Base-by-base conservation (phyloP, 371 early-diverging fungal genomes). In the Enterocytospora artemiae region DNA sequence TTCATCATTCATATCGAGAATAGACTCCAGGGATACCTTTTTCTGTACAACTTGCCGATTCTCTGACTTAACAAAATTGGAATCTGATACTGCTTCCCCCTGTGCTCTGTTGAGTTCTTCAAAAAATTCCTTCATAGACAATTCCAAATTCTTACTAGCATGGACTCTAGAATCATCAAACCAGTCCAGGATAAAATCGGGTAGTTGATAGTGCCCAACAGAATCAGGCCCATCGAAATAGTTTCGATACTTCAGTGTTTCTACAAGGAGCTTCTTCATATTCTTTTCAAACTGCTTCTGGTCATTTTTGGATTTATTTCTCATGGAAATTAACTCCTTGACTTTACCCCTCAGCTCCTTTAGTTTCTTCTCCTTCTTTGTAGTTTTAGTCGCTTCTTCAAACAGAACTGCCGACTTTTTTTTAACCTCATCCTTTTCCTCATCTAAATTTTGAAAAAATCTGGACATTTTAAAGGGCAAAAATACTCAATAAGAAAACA, bases 221-320 rank as follows among this genome's bases (percentile, higher is more conserved):
- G n/a, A n/a, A n/a, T n/a, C n/a, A n/a, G n/a, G n/a, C n/a, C n/a
- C n/a, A n/a, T 31, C 43, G 20, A 52, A 53, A n/a, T 37, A 5
- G n/a, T 31, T 36, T 25, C 62, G 70, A 16, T 48, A 48, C 50
- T 70, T 62, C 31, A 51, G 55, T 0, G 57, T 7, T 36, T 67
- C 72, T 20, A 53, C 51, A 24, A 75, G 20, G 43, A 59, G 52
- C 52, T 72, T 72, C 57, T 72, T 75, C 41, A 62, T 31, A 18
- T 63, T 53, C 74, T 72, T 72, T 20, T 72, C 62, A 59, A 70
- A 65, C 0, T 24, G 32, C 50, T 67, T 60, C 36, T 59, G 24
- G 31, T 34, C 57, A 2, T 41, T 44, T 37, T 70, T 49, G n/a
- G 33, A 43, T 22, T n/a, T n/a, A n/a, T n/a, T n/a, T n/a, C n/a